phyloP scores from a whole-genome alignment of 768 basidiomycete species.

The Steccherinum ochraceum region DNA sequence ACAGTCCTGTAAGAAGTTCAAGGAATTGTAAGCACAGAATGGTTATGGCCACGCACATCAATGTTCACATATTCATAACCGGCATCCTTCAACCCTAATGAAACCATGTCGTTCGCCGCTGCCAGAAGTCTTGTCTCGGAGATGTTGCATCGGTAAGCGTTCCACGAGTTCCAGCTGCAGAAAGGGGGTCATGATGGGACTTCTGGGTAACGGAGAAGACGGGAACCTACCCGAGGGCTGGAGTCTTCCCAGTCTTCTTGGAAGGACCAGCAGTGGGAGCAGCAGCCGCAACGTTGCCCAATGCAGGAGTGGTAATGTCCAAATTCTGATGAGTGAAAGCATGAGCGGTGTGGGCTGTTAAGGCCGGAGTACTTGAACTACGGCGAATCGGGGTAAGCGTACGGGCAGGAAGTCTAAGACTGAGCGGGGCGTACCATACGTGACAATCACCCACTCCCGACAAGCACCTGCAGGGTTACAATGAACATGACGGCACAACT shows the following conservation, averaged over 20 bases:
- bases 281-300: background rate
- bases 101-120: background rate
- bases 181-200: too few relatives aligned
- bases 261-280: background rate
- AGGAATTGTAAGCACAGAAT: background rate
- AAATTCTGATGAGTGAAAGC: too few relatives aligned
- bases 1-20: slow-evolving; percentile 32
- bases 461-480: too few relatives aligned
- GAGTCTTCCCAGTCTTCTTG: background rate
- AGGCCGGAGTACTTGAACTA: too few relatives aligned
- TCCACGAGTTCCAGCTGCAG: background rate
- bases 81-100: slow-evolving; percentile 31
- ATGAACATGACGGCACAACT: too few relatives aligned
- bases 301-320: background rate
- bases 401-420: too few relatives aligned
- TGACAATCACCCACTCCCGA: too few relatives aligned
- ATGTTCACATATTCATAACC: slow-evolving; percentile 55
- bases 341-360: too few relatives aligned
- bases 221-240: background rate
- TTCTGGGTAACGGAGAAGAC: too few relatives aligned
- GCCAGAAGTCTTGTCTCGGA: background rate
- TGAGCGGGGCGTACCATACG: too few relatives aligned
- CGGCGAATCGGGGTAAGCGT: too few relatives aligned
- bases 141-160: background rate
- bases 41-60: slow-evolving; percentile 28